A percentile compares a stretch with the other conserved stretches of the same genome.
phyloP scores from a whole-genome alignment of 179 eudicot genomes.

The Spergularia azorica region DNA sequence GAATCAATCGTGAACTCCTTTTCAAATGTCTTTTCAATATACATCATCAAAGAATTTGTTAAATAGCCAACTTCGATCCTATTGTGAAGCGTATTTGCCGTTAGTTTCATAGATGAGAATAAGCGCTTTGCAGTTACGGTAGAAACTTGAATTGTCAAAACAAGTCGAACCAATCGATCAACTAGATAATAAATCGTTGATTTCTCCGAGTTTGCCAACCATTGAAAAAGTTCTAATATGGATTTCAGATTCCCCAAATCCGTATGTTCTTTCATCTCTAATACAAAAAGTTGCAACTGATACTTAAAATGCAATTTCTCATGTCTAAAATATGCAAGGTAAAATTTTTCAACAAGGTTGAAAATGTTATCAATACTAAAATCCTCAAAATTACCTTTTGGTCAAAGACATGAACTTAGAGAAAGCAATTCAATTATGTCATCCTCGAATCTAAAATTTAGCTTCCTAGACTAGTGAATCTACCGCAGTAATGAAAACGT shows the following conservation, averaged over 20 bases:
- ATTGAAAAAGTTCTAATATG: neutral
- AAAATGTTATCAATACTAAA: slow-evolving; percentile 8
- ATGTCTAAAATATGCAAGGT: neutral
- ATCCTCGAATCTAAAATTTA: neutral
- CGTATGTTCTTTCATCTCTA: neutral
- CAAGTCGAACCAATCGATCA: neutral
- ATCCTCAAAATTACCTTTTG: neutral
- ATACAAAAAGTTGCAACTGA: neutral
- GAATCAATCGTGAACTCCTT: neutral
- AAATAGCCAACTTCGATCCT: neutral
- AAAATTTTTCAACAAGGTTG: neutral
- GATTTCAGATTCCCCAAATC: neutral
- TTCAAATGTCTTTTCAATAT: neutral
- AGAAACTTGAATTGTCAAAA: neutral
- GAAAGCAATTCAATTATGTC: neutral
- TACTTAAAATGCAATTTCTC: neutral
- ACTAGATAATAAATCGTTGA: neutral
- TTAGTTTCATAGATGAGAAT: neutral
- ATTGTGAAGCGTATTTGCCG: neutral
- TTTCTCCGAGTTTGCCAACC: neutral
- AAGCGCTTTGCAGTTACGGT: neutral
- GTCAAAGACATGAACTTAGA: neutral
- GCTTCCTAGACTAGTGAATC: slow-evolving; percentile 6
- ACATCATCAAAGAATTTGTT: neutral
- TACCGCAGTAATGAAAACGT: neutral